Percentiles rank a stretch among this genome's conserved stretches.
Conservation (phyloP, 148 eudicot genomes). For the Cornus florida region DNA sequence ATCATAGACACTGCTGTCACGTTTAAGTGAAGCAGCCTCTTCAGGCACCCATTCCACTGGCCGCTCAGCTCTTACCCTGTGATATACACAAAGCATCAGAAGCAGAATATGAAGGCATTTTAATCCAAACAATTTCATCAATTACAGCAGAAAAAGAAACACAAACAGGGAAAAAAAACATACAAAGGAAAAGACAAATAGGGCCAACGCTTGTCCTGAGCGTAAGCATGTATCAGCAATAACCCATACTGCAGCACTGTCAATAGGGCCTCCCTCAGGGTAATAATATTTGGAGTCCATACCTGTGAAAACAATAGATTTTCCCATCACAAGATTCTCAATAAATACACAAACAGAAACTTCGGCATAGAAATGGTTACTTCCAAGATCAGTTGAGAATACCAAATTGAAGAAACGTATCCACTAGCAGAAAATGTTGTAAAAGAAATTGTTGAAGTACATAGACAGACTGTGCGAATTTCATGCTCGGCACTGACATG, state of each 20-base stretch:
- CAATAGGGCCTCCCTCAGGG: slow-evolving; percentile 72
- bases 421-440: neutral
- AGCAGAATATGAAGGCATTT: slow-evolving; percentile 16
- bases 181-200: slow-evolving; percentile 85
- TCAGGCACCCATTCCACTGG: slow-evolving; percentile 89
- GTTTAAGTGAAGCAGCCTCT: slow-evolving; percentile 33
- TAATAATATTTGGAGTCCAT: slow-evolving; percentile 83
- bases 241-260: slow-evolving; percentile 83
- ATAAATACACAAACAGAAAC: no score
- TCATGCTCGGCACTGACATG: neutral
- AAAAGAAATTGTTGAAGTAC: neutral
- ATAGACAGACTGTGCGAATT: neutral
- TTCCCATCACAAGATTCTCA: no score
- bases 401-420: no score
- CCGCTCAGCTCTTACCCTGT: slow-evolving; percentile 67
- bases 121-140: slow-evolving; percentile 17
- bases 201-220: slow-evolving; percentile 92
- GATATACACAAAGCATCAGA: slow-evolving; percentile 8
- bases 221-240: slow-evolving; percentile 81
- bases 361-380: no score
- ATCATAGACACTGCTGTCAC: slow-evolving; percentile 22
- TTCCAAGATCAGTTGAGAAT: no score
- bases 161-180: slow-evolving; percentile 24
- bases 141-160: neutral
- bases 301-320: slow-evolving; percentile 40